Evolutionary conservation across 2,329 filamentous ascomycete genomes (phyloP), one percentile per base, ranked within the genome.

Genomic region (Colletotrichum tamarilloi): DNA sequence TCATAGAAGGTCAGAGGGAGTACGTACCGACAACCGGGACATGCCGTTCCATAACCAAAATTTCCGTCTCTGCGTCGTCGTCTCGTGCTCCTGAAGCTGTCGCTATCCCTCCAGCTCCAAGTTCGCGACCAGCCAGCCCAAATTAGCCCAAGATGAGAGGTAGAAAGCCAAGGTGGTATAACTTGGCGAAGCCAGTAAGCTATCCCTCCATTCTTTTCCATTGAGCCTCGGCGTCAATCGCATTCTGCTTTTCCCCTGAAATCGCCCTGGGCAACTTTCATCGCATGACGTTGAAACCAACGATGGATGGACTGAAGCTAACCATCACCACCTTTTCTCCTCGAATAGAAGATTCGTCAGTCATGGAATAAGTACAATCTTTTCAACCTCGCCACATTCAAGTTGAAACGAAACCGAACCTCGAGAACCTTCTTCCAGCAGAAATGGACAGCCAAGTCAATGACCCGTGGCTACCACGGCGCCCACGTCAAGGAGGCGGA

Each of bases 301-400:
- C 38, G 16, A 42, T 19, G 16, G 38, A 38, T n/a, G 30, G 28
- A 59, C 32, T 19, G 38, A 70, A 32, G 70, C 67, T 66, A 35
- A 72, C 60, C 62, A 16, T 74, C 56, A 74, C 73, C 24, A 73
- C 73, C 24, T 52, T 65, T 65, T 58, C 30, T 46, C 60, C 30
- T 74, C 63, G 70, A 67, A 22, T 81, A 98, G 95, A 97, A 95
- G 93, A 83, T 98, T 83, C 93, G 96, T 79, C 94, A 97, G 87
- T 95, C 95, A 87, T 98, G 96, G 97, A 97, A 95, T 88, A 97
- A 98, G 86, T 95, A 95, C 88, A 98, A 97, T 81, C 89, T 99
- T 76, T 99, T 94, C 90, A 98, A 98, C 85, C 85, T 99, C 76
- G 85, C 87, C 63, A 89, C 89, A 77, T 79, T 90, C 42, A 84